Percentiles rank a stretch among this genome's conserved stretches.
Evolutionary conservation across 2,329 filamentous ascomycete species (phyloP).

Genomic region (Torrubiellomyces zombiae): DNA sequence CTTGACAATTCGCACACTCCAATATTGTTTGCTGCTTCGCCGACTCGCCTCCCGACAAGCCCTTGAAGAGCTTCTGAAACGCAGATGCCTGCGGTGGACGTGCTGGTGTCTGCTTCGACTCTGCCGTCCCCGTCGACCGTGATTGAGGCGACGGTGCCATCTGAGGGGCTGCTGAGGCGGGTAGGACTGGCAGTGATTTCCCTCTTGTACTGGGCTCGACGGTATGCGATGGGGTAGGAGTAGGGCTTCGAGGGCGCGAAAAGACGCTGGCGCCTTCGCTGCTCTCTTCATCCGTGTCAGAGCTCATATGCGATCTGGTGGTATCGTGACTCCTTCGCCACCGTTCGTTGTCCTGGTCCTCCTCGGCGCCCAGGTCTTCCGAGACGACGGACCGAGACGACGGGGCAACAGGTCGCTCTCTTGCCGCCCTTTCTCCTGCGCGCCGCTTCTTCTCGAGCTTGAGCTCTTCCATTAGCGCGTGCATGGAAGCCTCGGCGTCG

Average conservation of each 20-base stretch:
- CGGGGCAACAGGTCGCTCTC: conserved; percentile 11
- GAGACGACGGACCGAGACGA: conserved; percentile 27
- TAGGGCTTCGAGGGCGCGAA: conserved; percentile 41
- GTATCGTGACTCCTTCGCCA: conserved; percentile 28
- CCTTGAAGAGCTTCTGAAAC: conserved; percentile 25
- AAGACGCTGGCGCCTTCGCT: conserved; percentile 40
- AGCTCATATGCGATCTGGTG: conserved; percentile 22
- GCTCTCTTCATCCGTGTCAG: conserved; percentile 36
- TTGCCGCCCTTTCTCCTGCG: conserved; percentile 19
- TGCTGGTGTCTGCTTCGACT: too few relatives aligned
- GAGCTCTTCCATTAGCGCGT: conserved; percentile 31
- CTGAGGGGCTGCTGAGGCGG: too few relatives aligned
- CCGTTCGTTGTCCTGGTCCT: conserved; percentile 25
- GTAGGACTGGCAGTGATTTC: conserved; percentile 24
- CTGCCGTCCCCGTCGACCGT: too few relatives aligned
- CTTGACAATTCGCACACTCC: conserved; percentile 38
- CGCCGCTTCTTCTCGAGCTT: conserved; percentile 31
- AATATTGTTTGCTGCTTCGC: conserved; percentile 9
- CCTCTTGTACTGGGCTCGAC: too few relatives aligned
- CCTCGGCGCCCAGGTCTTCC: conserved; percentile 37
- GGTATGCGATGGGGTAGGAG: too few relatives aligned
- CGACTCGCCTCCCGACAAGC: conserved; percentile 21
- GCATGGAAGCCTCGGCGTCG: conserved; percentile 36
- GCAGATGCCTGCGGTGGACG: conserved; percentile 16
- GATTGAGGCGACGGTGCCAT: conserved; percentile 1